Percentiles rank a stretch among this genome's conserved stretches.
phyloP scores from a whole-genome alignment of 257 asterid species.

The Oldenlandia corymbosa region DNA sequence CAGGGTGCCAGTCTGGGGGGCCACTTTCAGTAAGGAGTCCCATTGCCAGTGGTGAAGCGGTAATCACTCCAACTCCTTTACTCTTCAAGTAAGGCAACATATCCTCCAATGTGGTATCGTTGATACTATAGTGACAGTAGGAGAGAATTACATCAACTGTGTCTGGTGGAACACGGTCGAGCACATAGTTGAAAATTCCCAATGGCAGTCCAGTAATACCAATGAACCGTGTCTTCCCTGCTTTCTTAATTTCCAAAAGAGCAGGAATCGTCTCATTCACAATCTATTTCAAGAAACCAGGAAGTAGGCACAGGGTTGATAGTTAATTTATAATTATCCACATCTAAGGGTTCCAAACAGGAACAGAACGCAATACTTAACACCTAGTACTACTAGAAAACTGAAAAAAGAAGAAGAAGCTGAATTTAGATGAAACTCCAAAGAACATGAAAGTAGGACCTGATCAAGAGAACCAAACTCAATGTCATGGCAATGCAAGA shows the following conservation, averaged over 20 bases:
- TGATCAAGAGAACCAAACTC: conserved; percentile 92
- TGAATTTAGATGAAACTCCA: not conserved
- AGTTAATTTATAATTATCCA: not conserved
- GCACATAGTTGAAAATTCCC: conserved; percentile 62
- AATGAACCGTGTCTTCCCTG: conserved; percentile 80
- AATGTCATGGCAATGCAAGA: conserved; percentile 88
- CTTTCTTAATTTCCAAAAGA: conserved; percentile 61
- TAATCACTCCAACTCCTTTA: conserved; percentile 88
- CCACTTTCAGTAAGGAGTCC: conserved; percentile 94
- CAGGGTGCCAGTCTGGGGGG: conserved; percentile 98
- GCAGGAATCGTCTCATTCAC: conserved; percentile 95
- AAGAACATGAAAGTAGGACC: conserved; percentile 34
- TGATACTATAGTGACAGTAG: conserved; percentile 84
- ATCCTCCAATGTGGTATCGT: conserved; percentile 69
- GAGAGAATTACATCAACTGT: conserved; percentile 82
- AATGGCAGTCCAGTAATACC: conserved; percentile 96
- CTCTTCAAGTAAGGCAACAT: conserved; percentile 83
- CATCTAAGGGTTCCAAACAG: not conserved
- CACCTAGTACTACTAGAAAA: too few relatives aligned
- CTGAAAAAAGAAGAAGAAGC: not conserved
- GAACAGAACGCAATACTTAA: not conserved
- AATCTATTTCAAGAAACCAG: conserved; percentile 44
- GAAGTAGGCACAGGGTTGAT: conserved; percentile 17
- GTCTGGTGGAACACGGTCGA: conserved; percentile 78
- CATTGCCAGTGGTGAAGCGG: conserved; percentile 95